A percentile compares a stretch with the other conserved stretches of the same genome.
Evolutionary conservation across 306 rosid genomes (phyloP).

Genomic region (Cucurbita ficifolia): DNA sequence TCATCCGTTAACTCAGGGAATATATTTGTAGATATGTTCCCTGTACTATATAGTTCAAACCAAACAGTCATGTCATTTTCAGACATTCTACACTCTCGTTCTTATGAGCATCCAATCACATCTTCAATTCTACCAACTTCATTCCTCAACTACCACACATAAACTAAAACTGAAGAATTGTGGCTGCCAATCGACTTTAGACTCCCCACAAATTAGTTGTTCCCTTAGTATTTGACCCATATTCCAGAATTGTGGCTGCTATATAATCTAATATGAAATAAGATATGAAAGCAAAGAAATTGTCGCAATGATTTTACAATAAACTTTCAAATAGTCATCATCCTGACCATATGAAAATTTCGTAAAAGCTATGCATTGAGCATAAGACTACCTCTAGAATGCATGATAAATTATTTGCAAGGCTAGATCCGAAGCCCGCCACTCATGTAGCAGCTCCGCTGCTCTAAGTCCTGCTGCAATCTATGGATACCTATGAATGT

Average conservation of each 20-base stretch:
- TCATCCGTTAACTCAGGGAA: neutral
- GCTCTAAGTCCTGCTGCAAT: conserved; percentile 99
- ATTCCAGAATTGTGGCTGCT: neutral
- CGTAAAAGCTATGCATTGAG: neutral
- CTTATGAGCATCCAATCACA: neutral
- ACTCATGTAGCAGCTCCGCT: conserved; percentile 94
- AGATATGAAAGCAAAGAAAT: neutral
- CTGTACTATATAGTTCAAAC: neutral
- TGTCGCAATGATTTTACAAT: neutral
- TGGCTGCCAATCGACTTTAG: neutral
- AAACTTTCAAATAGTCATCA: neutral
- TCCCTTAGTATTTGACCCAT: neutral
- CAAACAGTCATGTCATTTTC: neutral
- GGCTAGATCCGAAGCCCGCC: conserved; percentile 96
- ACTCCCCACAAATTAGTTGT: neutral
- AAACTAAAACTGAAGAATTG: neutral
- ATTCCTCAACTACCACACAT: neutral
- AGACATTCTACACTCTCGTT: neutral
- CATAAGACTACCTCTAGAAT: conserved; percentile 66
- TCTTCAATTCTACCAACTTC: neutral
- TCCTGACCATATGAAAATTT: neutral
- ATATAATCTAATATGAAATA: neutral
- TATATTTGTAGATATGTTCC: neutral
- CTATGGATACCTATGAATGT: conserved; percentile 49
- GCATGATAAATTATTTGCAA: conserved; percentile 86